Evolutionary conservation across 371 early-diverging fungal genomes (phyloP), one percentile per base, ranked within the genome.

Genomic region (Apophysomyces variabilis): DNA sequence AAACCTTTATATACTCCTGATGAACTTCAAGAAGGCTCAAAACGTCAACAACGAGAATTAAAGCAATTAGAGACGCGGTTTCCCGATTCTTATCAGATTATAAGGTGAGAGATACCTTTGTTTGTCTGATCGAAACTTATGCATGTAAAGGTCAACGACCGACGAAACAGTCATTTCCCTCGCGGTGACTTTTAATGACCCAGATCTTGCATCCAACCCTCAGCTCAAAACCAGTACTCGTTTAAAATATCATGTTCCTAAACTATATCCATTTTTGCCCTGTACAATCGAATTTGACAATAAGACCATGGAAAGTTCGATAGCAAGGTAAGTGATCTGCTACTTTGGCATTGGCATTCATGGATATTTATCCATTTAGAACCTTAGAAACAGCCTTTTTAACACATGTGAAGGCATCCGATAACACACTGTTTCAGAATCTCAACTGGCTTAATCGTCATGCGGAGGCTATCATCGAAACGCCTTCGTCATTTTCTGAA

Each of bases 391-490:
- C 66, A 16, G 86, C 82, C 7, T 90, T 87, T 75, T 69, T 70
- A 12, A 73, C 79, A 41, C 83, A 85, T 64, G 84, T 78, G 0
- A 63, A 63, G 5, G 37, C 68, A 4, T 63, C 64, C 43, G 66
- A 75, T 8, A 68, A 68, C 16, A 79, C 79, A 5, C 71, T 87
- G 16, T 85, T 89, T 67, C 82, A 86, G 45, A 76, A 84, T 2
- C 57, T 89, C 35, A 91, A 91, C 65, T 91, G 90, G 85, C 73
- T 93, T 13, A 90, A 91, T 58, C 74, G 84, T 7, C 67, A 89
- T 43, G 68, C 90, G 57, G 68, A 72, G 37, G 14, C 18, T 7
- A 58, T 56, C 26, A 69, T n/a, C 7, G 8, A 13, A 16, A 32
- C 7, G 2, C 12, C 37, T 6, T 8, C 5, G 13, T 13, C 50